Conservation (phyloP, 106 monocot genomes). For the Dendrobium officinale region DNA sequence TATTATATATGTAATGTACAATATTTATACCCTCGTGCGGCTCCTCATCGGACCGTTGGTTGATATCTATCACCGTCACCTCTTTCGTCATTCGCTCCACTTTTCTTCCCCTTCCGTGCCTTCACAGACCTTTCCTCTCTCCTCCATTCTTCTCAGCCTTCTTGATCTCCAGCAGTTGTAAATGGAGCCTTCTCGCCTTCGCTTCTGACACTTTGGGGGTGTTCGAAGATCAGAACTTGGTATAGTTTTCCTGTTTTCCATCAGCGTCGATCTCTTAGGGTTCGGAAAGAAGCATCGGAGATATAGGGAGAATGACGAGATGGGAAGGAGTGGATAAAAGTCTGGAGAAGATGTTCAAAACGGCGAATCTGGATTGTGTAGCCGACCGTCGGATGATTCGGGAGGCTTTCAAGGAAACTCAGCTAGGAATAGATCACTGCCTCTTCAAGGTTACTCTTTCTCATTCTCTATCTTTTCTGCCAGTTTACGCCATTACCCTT, state of each 20-base stretch:
- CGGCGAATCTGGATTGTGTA: constrained; percentile 40
- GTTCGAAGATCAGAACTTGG: not conserved
- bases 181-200: not conserved
- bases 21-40: too few species aligned
- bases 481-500: not conserved
- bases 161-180: not conserved
- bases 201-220: not conserved
- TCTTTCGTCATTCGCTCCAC: too few species aligned
- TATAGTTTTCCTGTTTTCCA: not conserved
- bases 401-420: constrained; percentile 54
- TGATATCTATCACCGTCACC: too few species aligned
- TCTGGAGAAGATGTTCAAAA: constrained; percentile 33
- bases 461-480: not conserved
- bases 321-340: constrained; percentile 52
- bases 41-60: too few species aligned
- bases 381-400: constrained; percentile 43
- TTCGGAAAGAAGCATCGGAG: not conserved
- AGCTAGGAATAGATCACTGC: constrained; percentile 69
- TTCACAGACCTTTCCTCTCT: too few species aligned
- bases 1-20: too few species aligned
- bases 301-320: constrained; percentile 11
- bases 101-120: too few species aligned
- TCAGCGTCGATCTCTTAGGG: not conserved
- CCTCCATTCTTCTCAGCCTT: too few species aligned
- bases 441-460: constrained; percentile 44